These are phyloP conservation scores for Babesia ovata DNA, from an alignment of 169 alveolate genomes.

Conservation along the genomic window DNA sequence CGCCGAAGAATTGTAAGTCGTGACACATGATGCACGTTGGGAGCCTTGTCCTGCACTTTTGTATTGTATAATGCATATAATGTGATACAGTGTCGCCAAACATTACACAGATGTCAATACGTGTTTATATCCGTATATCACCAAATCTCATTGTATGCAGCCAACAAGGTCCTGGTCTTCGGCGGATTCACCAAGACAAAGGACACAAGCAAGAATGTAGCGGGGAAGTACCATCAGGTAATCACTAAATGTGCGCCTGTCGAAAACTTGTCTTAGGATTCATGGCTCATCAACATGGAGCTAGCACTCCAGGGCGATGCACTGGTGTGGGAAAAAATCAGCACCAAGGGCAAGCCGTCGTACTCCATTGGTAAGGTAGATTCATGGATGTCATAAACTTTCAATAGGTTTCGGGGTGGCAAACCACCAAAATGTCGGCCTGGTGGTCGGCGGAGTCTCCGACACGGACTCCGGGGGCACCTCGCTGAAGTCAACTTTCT, in stretches of 20 bases:
- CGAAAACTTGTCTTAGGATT: conserved; percentile 62
- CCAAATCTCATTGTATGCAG: conserved; percentile 10
- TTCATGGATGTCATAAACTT: no score
- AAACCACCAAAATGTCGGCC: conserved; percentile 71
- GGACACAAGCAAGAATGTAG: conserved; percentile 80
- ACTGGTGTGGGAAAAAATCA: conserved; percentile 68
- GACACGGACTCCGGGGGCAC: conserved; percentile 82
- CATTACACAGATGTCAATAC: no score
- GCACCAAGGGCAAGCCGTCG: conserved; percentile 71
- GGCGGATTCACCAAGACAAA: conserved; percentile 89
- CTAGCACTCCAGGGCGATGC: conserved; percentile 60
- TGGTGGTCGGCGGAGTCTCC: conserved; percentile 88
- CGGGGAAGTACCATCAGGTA: conserved; percentile 76
- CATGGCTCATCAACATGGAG: conserved; percentile 86
- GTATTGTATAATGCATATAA: conserved; percentile 28
- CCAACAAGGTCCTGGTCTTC: conserved; percentile 75
- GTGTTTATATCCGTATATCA: no score
- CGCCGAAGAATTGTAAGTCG: conserved; percentile 22
- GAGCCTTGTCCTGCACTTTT: background rate
- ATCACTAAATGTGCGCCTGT: background rate
- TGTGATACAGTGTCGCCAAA: background rate
- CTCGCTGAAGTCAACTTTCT: conserved; percentile 57
- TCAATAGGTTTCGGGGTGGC: conserved; percentile 64
- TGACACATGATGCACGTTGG: background rate
- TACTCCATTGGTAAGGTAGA: conserved; percentile 70